These are phyloP conservation scores for Sanguinoderma infundibulare DNA, from an alignment of 1,284 basidiomycete genomes.

Conservation along the genomic window DNA sequence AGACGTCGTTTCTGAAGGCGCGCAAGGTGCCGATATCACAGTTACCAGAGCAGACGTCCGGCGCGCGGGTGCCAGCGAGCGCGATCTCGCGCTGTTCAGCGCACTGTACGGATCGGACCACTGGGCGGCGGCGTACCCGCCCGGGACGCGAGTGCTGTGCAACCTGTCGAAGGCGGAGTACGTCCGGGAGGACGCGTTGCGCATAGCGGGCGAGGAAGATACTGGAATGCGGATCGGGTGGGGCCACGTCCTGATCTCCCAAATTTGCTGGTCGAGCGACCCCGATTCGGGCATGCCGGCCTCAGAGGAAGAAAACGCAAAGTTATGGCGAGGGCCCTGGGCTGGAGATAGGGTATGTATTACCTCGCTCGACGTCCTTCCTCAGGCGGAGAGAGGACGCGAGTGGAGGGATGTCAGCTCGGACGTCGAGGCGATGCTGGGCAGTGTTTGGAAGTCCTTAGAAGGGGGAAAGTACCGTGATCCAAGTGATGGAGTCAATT, in stretches of 20 bases:
- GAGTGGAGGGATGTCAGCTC: slow-evolving; percentile 1
- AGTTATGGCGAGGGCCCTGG: background rate
- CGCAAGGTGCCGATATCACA: background rate
- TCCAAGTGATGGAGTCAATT: background rate
- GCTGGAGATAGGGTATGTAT: slow-evolving; percentile 3
- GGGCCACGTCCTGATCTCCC: slow-evolving; percentile 3
- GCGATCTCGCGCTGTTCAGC: background rate
- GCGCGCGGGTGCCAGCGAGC: background rate
- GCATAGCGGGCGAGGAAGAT: background rate
- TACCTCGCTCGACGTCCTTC: background rate
- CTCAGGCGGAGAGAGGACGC: background rate
- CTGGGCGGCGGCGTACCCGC: background rate
- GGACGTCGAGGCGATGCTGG: background rate
- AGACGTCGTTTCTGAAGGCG: background rate
- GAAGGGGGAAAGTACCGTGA: background rate
- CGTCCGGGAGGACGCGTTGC: background rate
- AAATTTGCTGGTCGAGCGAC: slow-evolving; percentile 5
- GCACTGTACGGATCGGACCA: background rate
- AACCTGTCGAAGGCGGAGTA: too few relatives aligned
- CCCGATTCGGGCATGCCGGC: background rate
- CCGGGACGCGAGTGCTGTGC: background rate
- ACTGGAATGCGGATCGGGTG: background rate
- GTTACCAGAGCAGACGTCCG: background rate
- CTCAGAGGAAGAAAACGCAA: background rate
- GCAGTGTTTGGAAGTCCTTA: background rate